Conservation (phyloP, 179 eudicot genomes). For the Silene coronaria region DNA sequence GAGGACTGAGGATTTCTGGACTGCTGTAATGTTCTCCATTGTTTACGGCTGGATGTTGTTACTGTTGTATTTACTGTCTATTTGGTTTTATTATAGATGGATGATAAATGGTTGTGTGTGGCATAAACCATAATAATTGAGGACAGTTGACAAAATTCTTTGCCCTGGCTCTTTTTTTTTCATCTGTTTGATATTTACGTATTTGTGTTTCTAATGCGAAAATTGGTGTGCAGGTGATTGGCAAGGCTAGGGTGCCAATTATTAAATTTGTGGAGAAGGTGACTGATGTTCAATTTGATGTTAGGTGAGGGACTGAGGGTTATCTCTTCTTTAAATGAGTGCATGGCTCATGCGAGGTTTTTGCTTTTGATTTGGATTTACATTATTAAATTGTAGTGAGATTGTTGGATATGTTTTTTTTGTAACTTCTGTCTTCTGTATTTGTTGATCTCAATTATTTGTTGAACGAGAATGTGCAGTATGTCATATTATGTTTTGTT, state of each 20-base stretch:
- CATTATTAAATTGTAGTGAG: neutral
- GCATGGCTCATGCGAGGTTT: neutral
- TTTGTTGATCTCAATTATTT: neutral
- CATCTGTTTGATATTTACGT: neutral
- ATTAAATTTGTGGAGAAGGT: constrained; percentile 91
- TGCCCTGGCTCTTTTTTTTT: no score
- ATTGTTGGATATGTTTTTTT: neutral
- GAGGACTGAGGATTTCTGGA: neutral
- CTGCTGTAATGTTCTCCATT: neutral
- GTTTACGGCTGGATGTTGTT: neutral
- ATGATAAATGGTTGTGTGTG: neutral
- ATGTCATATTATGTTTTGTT: neutral
- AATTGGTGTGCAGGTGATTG: constrained; percentile 59
- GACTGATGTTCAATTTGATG: constrained; percentile 71
- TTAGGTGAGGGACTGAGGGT: constrained; percentile 58
- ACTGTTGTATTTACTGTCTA: neutral
- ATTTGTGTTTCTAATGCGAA: neutral
- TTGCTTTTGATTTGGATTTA: neutral
- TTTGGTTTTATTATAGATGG: neutral
- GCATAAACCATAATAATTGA: neutral
- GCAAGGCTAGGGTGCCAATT: constrained; percentile 91
- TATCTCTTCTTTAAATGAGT: constrained; percentile 12
- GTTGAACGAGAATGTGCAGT: neutral
- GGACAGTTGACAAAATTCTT: neutral
- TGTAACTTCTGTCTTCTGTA: neutral